Percentiles rank a stretch among this genome's conserved stretches.
These are phyloP conservation scores for Clitopilus hobsonii DNA, from an alignment of 768 basidiomycete genomes.

Conservation along the genomic window DNA sequence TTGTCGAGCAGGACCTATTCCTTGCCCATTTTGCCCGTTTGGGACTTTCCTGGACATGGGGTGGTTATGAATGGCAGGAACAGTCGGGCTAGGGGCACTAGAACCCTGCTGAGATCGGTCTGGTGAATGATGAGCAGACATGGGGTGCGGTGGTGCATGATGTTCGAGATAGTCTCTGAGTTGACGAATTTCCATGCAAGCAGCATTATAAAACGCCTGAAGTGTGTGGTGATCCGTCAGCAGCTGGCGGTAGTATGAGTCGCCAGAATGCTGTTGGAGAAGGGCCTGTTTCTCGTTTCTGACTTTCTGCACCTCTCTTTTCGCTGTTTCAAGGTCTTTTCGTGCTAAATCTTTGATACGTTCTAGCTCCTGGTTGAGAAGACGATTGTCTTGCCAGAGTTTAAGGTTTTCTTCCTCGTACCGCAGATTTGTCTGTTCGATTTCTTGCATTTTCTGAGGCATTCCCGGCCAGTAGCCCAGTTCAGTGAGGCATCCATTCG, in stretches of 20 bases:
- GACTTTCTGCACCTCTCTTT: slow-evolving; percentile 11
- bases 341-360: slow-evolving; percentile 6
- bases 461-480: slow-evolving; percentile 43
- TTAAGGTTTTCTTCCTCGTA: slow-evolving; percentile 34
- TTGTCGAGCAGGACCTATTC: neutral
- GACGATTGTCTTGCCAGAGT: slow-evolving; percentile 34
- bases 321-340: slow-evolving; percentile 14
- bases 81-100: neutral
- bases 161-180: slow-evolving; percentile 10
- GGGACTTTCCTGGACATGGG: neutral
- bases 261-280: slow-evolving; percentile 7
- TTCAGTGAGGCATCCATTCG: slow-evolving; percentile 42
- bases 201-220: slow-evolving; percentile 9
- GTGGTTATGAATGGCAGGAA: neutral
- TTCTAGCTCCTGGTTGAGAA: slow-evolving; percentile 20
- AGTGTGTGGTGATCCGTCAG: slow-evolving; percentile 13
- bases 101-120: neutral
- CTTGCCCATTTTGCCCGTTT: neutral
- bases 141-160: neutral
- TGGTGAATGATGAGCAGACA: slow-evolving; percentile 1
- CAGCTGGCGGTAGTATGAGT: slow-evolving; percentile 14
- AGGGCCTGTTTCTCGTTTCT: slow-evolving; percentile 11
- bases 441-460: slow-evolving; percentile 27
- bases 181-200: slow-evolving; percentile 14
- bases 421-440: slow-evolving; percentile 23